Base-by-base conservation (phyloP, 768 basidiomycete genomes). In the Gloeostereum incarnatum region DNA sequence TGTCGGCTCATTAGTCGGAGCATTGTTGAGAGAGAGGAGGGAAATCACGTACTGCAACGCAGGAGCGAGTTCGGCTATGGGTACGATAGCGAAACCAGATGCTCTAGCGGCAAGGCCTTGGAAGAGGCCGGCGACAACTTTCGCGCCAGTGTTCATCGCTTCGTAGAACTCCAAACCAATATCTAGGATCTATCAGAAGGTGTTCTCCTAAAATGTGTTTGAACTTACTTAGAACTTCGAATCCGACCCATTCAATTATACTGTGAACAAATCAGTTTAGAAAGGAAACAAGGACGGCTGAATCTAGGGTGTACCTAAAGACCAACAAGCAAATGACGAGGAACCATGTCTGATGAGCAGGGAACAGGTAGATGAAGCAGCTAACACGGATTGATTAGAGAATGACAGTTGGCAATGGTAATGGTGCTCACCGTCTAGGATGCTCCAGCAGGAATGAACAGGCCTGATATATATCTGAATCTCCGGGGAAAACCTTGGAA, bases 261-360 rank as follows among this genome's bases (percentile, higher is more conserved):
- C 80, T 82, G 43, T 13, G 7, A 11, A 21, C 35, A 19, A 34
- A 19, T 29, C 21, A 25, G 22, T 5, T 19, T 9, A n/a, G 29
- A 20, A 20, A 32, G 11, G 8, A 2, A 14, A 3, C 4, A 34
- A 35, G 35, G 24, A n/a, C n/a, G n/a, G n/a, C n/a, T n/a, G 5
- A 31, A 30, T 6, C n/a, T 14, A 27, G 11, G 25, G 44, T 63
- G 16, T 38, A 81, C 79, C 73, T 80, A 50, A 84, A 67, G 5
- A 59, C 32, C 6, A 73, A 45, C 26, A 84, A 61, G 31, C 70
- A 66, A 7, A 78, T 63, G 1, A 75, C 48, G 6, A 87, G 60
- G 43, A 82, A 81, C 78, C 81, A 82, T 2, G 81, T 84, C 49
- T 85, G 82, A 41, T 82, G 81, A 21, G 75, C 73, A 0, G 81